These are phyloP conservation scores for Hondaea fermentalgiana DNA, from an alignment of 108 stramenopile species.

Conservation along the genomic window DNA sequence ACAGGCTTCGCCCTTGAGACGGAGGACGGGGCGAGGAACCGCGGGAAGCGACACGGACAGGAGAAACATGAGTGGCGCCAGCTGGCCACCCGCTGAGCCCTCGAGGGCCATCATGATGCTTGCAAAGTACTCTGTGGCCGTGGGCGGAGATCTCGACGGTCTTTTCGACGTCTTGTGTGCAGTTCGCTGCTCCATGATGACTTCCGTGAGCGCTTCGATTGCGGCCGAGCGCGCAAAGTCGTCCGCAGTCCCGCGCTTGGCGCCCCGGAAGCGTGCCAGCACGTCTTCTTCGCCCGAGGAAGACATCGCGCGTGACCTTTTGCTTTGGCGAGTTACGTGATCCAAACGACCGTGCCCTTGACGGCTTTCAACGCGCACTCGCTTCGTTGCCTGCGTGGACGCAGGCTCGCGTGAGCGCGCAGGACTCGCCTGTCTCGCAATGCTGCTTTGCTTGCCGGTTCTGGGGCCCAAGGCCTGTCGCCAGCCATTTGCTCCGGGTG, in stretches of 20 bases:
- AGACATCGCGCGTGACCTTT: too few species aligned
- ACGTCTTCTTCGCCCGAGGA: neutral
- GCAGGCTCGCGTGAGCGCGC: too few species aligned
- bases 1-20: neutral
- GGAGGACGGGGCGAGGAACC: neutral
- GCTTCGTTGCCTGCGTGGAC: too few species aligned
- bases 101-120: constrained; percentile 3
- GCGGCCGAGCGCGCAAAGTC: neutral
- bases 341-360: too few species aligned
- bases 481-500: too few species aligned
- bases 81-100: neutral
- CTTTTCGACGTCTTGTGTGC: neutral
- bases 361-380: too few species aligned
- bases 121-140: constrained; percentile 12
- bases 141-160: neutral
- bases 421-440: too few species aligned
- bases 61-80: neutral
- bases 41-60: neutral
- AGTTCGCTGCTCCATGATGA: neutral
- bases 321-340: too few species aligned
- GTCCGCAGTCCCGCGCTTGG: neutral
- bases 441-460: too few species aligned
- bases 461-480: too few species aligned
- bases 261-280: neutral
- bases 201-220: neutral